Conservation (phyloP, 257 asterid genomes). For the Ilex aquifolium region DNA sequence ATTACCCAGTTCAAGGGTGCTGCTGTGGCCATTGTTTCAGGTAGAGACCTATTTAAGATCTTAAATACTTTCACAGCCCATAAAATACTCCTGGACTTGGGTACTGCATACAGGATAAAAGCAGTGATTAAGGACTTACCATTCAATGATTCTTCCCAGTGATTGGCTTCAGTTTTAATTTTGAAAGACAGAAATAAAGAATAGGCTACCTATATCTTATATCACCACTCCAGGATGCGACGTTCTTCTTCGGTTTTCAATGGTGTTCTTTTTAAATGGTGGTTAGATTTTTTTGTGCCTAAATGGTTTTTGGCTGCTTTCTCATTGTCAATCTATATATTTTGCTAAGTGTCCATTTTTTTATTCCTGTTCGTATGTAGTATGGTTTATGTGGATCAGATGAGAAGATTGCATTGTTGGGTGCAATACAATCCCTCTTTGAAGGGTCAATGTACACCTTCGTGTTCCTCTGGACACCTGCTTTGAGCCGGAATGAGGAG, state of each 20-base stretch:
- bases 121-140: too few species aligned
- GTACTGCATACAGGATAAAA: too few species aligned
- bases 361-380: constrained; percentile 14
- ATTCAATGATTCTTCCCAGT: too few species aligned
- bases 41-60: constrained; percentile 25
- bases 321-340: neutral
- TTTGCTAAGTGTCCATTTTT: constrained; percentile 1
- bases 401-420: constrained; percentile 94
- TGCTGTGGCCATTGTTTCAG: constrained; percentile 91
- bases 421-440: constrained; percentile 95
- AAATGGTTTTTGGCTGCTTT: neutral
- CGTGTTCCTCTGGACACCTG: constrained; percentile 98
- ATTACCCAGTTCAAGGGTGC: constrained; percentile 89
- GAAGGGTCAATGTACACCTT: constrained; percentile 99
- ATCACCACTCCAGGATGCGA: neutral
- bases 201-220: neutral
- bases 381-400: constrained; percentile 40
- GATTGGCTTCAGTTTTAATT: too few species aligned
- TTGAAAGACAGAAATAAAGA: neutral
- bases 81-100: too few species aligned
- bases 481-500: constrained; percentile 91
- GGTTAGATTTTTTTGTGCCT: neutral
- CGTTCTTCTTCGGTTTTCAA: neutral
- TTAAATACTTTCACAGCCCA: neutral
- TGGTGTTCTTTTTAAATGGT: neutral